Evolutionary conservation across 768 basidiomycete genomes (phyloP), one percentile per base, ranked within the genome.

Genomic region (Pholiota molesta): DNA sequence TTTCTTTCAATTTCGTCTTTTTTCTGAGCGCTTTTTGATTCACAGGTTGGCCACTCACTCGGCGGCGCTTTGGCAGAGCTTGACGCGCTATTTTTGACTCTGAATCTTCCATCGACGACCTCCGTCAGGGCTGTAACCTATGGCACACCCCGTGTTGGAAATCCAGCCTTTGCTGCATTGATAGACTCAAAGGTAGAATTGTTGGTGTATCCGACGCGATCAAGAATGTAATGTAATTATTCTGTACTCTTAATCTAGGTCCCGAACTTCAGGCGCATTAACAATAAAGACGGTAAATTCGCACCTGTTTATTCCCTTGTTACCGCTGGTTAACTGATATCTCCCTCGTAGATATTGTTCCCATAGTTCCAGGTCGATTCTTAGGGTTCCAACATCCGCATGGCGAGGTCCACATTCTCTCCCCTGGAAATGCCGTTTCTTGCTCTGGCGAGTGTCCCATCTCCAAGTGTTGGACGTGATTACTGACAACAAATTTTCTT

Each of bases 341-440:
- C n/a, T 1, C 26, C 23, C 2, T 31, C 29, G 26, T 61, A 76
- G 81, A 85, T 66, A 61, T 78, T 29, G 73, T 89, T 45, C 87
- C 88, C 23, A 87, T 84, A 61, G 76, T 88, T 8, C 87, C 87
- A 8, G 81, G 78, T 2, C 74, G 78, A 19, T 75, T 73, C 60
- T 67, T 86, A 62, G 83, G 82, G 54, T 89, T 80, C 72, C 63
- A 72, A 40, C 84, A 86, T 55, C 80, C 81, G 1, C 72, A 78
- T n/a, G 84, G 84, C 19, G 86, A 87, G 67, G 70, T 86, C 14
- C 84, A 86, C 62, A 83, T 88, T 47, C 57, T 84, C 56, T 71
- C 77, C 16, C 68, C 72, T 1, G 75, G 69, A 1, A 69, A 70
- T 31, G 76, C 72, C 45, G 71, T 76, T 26, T 65, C 73, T 26